These are phyloP conservation scores for Rhizophagus clarus DNA, from an alignment of 192 early-diverging fungal genomes.

Conservation along the genomic window DNA sequence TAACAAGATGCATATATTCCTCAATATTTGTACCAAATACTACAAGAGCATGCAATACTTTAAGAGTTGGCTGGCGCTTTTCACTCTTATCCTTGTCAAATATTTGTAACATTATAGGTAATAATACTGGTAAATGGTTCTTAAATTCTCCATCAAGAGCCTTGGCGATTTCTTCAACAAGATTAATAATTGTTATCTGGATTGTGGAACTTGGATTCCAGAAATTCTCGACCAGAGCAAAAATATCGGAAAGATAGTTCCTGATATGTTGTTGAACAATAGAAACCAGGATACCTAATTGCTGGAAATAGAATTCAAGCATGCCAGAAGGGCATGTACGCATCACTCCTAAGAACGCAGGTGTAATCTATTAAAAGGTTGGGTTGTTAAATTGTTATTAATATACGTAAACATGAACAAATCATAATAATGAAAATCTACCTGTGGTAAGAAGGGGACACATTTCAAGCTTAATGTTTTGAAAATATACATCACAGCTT, in stretches of 20 bases:
- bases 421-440: slow-evolving; percentile 32
- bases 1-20: slow-evolving; percentile 89
- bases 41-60: slow-evolving; percentile 76
- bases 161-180: slow-evolving; percentile 84
- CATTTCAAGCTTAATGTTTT: slow-evolving; percentile 84
- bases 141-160: slow-evolving; percentile 90
- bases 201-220: slow-evolving; percentile 70
- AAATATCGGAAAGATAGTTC: slow-evolving; percentile 80
- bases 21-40: slow-evolving; percentile 88
- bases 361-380: slow-evolving; percentile 71
- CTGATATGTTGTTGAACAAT: slow-evolving; percentile 90
- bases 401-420: background rate
- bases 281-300: slow-evolving; percentile 77
- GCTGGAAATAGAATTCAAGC: slow-evolving; percentile 90
- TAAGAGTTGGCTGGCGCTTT: slow-evolving; percentile 58
- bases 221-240: slow-evolving; percentile 77
- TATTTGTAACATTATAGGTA: slow-evolving; percentile 84
- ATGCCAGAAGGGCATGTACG: slow-evolving; percentile 71
- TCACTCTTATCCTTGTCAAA: slow-evolving; percentile 81
- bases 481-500: slow-evolving; percentile 94
- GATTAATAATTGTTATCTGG: slow-evolving; percentile 80
- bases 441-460: slow-evolving; percentile 86
- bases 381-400: background rate
- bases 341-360: slow-evolving; percentile 89
- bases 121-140: slow-evolving; percentile 73